Evolutionary conservation across 805 yeast genomes (phyloP).

Genomic region (Dipodascopsis uninucleata): DNA sequence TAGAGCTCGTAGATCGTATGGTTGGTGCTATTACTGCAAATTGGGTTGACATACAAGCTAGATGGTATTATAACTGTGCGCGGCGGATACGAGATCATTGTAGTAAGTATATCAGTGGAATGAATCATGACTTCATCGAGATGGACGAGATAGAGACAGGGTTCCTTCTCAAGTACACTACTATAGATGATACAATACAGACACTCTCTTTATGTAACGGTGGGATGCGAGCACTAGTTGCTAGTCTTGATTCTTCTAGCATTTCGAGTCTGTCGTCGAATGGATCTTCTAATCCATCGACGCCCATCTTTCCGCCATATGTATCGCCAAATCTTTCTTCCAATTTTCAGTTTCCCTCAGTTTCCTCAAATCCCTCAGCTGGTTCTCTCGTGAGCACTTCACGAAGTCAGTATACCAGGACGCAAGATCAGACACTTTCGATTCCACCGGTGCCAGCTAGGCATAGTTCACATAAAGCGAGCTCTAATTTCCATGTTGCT

Average conservation of each 20-base stretch:
- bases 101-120: neutral
- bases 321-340: no score
- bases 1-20: slow-evolving; percentile 9
- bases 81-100: slow-evolving; percentile 6
- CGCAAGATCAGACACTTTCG: no score
- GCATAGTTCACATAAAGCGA: no score
- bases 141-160: slow-evolving; percentile 16
- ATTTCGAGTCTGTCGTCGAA: neutral
- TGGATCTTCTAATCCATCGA: neutral
- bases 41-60: slow-evolving; percentile 16
- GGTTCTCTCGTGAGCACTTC: no score
- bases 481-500: no score
- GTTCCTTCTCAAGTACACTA: slow-evolving; percentile 7
- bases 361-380: no score
- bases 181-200: slow-evolving; percentile 2
- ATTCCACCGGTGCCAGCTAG: no score
- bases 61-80: slow-evolving; percentile 10
- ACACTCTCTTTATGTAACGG: slow-evolving; percentile 4
- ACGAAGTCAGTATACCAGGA: no score
- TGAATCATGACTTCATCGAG: neutral
- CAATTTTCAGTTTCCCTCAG: no score
- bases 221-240: slow-evolving; percentile 6
- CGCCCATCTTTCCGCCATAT: neutral
- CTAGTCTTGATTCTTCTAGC: neutral
- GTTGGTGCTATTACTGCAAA: slow-evolving; percentile 11